Evolutionary conservation across 192 early-diverging fungal species (phyloP), one percentile per base, ranked within the genome.

Genomic region (Helicostylum pulchrum): DNA sequence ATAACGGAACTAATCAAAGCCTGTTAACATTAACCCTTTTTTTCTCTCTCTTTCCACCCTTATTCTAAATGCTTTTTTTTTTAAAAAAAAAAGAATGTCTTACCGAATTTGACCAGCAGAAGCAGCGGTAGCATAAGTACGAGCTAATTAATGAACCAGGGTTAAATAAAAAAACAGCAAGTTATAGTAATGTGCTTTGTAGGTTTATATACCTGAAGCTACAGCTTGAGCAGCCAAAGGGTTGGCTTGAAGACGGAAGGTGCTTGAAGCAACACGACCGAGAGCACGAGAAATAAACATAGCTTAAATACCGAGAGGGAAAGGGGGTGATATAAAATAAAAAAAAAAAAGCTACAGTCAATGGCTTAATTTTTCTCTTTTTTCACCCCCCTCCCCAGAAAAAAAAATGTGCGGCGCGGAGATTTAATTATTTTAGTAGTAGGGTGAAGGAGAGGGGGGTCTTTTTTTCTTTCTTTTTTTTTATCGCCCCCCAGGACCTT

Each of bases 1-100:
- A 98, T 98, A 66, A 98, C 94, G 72, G 88, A 84, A 67, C 94
- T 91, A 90, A 46, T 5, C 6, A 51, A 12, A 20, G 21, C 45
- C 43, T 48, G 20, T 6, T 2, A 14, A 26, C n/a, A 39, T 42
- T 42, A 32, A 26, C 26, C 26, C 26, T 20, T 26, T 15, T 46
- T 1, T 2, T 39, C 23, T 6, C 6, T 19, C n/a, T 23, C 17
- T 45, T 56, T 26, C 26, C 2, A 2, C 2, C 2, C 26, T 26
- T 26, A 26, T 26, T 26, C 26, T 26, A 26, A 0, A 26, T 26
- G 26, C 0, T 26, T n/a, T n/a, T n/a, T n/a, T n/a, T n/a, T n/a
- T n/a, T 17, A 61, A 8, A 26, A 2, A 26, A 26, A 26, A 26
- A 26, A 26, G 2, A 26, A 26, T 26, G 15, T 17, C 23, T 39